Evolutionary conservation across 305 asterid species (phyloP).

Genomic region (Fraxinus ornus): DNA sequence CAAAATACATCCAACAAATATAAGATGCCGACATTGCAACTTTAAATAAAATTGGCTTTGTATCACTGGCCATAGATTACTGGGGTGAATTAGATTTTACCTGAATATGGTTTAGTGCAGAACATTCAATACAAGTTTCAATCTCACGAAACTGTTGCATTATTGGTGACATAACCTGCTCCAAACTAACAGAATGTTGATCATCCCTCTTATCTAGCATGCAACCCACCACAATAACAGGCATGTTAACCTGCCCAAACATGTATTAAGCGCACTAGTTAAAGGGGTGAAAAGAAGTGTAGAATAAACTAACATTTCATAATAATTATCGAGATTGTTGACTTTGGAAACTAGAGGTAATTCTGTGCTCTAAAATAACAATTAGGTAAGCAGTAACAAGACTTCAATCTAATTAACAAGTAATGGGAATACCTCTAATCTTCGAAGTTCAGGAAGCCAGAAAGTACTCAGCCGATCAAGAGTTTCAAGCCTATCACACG

Average conservation of each 20-base stretch:
- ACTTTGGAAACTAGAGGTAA: background rate
- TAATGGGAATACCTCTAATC: background rate
- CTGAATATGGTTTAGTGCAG: background rate
- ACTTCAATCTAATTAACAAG: background rate
- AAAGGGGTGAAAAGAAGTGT: background rate
- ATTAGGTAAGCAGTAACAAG: background rate
- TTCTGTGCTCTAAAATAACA: background rate
- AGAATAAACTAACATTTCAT: background rate
- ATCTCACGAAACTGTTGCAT: constrained; percentile 99
- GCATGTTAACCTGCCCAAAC: constrained; percentile 72
- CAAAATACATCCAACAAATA: background rate
- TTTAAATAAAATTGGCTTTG: background rate
- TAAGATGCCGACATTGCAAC: background rate
- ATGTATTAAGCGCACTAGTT: background rate
- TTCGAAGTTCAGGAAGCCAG: background rate
- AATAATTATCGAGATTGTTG: background rate
- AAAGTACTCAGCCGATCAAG: background rate
- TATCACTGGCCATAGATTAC: background rate
- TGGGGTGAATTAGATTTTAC: background rate
- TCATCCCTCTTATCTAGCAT: constrained; percentile 90
- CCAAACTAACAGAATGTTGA: constrained; percentile 68
- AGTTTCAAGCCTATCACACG: background rate
- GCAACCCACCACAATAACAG: constrained; percentile 97
- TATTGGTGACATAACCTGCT: constrained; percentile 95
- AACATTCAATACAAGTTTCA: constrained; percentile 38